Base-by-base conservation (phyloP, 2,329 filamentous ascomycete genomes). In the Paraphoma chrysanthemicola region DNA sequence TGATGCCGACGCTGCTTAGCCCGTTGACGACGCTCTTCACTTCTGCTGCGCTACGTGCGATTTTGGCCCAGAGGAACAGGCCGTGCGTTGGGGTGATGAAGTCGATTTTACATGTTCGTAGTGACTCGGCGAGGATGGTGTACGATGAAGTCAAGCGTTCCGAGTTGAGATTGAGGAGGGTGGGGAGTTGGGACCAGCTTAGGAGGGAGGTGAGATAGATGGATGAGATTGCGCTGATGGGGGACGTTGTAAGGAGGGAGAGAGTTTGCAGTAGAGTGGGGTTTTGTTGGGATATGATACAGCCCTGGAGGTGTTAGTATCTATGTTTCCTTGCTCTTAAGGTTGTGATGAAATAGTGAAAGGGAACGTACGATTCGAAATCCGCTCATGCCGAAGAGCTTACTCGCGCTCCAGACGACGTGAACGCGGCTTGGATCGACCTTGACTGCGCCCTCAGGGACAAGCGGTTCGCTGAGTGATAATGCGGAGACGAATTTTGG, bases 401-500 rank as follows among this genome's bases (percentile, higher is more conserved):
- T 73, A 43, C 69, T 73, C 3, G 67, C 60, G 41, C 66, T 67
- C 72, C 72, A 74, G 1, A 74, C 54, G 0, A 73, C 66, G 52
- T 74, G 72, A 1, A 74, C 67, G 4, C 66, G 64, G 41, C 60
- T 67, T 11, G 71, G 67, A 47, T 74, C 71, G n/a, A 73, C 61
- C 46, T 73, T 73, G n/a, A 71, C 66, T 1, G 68, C 70, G 2
- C 69, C 69, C n/a, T 63, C 58, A 0, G 66, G 67, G 3, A 64
- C 60, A 1, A 73, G 49, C 5, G 71, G 69, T 12, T 73, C 71
- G 0, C 68, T 70, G 30, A 74, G 51, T 0, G 63, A 65, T 6
- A 73, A 47, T 0, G 67, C 68, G 12, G 66, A 69, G 4, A 69
- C 64, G 16, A 74, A 73, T 12, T 42, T 17, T 1, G 67, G 54